Evolutionary conservation across 2,329 filamentous ascomycete species (phyloP), one percentile per base, ranked within the genome.

Genomic region (Ophiocordyceps camponoti-leonardi): DNA sequence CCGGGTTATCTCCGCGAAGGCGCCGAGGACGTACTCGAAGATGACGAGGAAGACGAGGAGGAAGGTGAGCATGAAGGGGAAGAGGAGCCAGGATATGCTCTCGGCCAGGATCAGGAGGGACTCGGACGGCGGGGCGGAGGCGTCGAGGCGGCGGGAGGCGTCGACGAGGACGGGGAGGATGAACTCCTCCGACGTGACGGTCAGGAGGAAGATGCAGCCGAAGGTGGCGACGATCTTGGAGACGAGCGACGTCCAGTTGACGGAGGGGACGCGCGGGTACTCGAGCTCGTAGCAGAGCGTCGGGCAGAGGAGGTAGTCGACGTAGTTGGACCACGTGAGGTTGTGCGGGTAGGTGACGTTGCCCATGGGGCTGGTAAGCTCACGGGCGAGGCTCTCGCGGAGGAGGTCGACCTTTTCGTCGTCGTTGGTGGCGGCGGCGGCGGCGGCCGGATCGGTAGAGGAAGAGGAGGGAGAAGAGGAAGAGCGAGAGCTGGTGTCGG

Each of bases 231-330:
- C 64, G 20, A 86, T 78, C 64, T 96, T 96, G 61, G 81, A 84
- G 48, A 85, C 76, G 41, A 96, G 75, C 51, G 87, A 81, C 19
- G 77, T 72, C 80, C 85, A 94, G 53, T 85, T 77, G 47, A 86
- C 79, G n/a, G 69, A 66, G 13, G 73, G 60, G 12, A 77, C 87
- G 43, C 92, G 81, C 2, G 92, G 92, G 61, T 96, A 98, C 61
- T 96, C 90, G 44, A 96, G 73, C 64, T 98, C 92, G 64, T 98
- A 98, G 70, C 92, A 98, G 19, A 98, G 75, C 0, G 92, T 98
- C 16, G 92, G 92, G 57, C 88, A 96, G 57, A 92, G 77, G 12
- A 95, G 68, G 60, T 82, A 96, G 66, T 96, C 92, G 47, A 77
- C 52, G 58, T 85, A 95, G 65, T 96, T 96, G 52, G 67, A 55